Percentiles rank a stretch among this genome's conserved stretches.
Conservation (phyloP, 805 yeast species). For the Wickerhamomyces rabaulensis region DNA sequence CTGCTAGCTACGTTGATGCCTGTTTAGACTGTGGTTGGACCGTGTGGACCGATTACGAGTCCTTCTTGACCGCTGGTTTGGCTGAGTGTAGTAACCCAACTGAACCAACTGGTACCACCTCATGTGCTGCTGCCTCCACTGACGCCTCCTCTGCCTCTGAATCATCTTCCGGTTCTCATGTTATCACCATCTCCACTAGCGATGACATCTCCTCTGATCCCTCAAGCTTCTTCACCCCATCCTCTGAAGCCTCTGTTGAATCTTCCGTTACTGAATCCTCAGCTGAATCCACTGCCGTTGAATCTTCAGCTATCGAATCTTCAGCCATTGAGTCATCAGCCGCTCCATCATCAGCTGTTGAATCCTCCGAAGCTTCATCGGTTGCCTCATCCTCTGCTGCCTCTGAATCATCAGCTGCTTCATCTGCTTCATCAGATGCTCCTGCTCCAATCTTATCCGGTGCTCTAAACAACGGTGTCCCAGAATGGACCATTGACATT, state of each 20-base stretch:
- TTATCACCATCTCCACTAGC: no score
- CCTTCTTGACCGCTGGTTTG: conserved; percentile 13
- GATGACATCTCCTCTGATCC: no score
- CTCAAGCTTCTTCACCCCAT: no score
- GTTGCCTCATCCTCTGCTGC: no score
- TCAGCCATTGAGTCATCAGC: not conserved
- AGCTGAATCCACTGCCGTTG: not conserved
- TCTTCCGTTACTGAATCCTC: not conserved
- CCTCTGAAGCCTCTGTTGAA: not conserved
- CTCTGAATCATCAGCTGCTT: not conserved
- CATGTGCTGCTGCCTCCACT: not conserved
- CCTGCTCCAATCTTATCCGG: not conserved
- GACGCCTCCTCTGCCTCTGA: not conserved
- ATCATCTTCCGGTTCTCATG: no score
- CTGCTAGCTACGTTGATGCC: conserved; percentile 11
- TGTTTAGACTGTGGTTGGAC: conserved; percentile 35
- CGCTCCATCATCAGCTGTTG: not conserved
- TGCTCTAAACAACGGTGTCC: not conserved
- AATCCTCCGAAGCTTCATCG: no score
- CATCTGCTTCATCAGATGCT: not conserved
- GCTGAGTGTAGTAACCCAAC: conserved; percentile 15
- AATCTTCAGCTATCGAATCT: not conserved
- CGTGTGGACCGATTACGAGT: conserved; percentile 28
- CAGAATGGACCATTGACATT: conserved; percentile 4
- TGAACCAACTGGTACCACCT: conserved; percentile 25